Evolutionary conservation across 1,284 basidiomycete species (phyloP).

Genomic region (Malassezia equina): DNA sequence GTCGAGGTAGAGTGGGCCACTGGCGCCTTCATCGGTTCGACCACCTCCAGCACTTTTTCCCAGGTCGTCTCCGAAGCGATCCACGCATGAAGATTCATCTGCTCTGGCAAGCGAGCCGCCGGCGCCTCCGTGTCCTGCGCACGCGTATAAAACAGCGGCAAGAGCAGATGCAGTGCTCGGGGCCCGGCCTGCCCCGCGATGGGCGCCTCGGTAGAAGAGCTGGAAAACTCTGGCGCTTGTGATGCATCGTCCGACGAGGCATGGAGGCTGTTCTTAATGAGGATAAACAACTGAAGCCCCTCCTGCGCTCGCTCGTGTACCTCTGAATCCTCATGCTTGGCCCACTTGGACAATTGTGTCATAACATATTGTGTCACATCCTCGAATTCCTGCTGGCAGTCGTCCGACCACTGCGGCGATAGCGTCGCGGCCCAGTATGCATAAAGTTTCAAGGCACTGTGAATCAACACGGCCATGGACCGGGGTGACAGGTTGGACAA

Average conservation of each 20-base stretch:
- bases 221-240: background rate
- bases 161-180: slow-evolving; percentile 76
- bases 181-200: slow-evolving; percentile 50
- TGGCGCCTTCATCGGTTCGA: background rate
- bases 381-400: slow-evolving; percentile 61
- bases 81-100: slow-evolving; percentile 72
- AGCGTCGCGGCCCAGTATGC: slow-evolving; percentile 68
- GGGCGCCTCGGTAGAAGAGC: background rate
- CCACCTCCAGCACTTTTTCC: background rate
- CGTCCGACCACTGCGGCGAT: slow-evolving; percentile 65
- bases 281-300: slow-evolving; percentile 64
- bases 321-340: slow-evolving; percentile 62
- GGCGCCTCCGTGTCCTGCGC: slow-evolving; percentile 78
- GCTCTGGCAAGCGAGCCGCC: slow-evolving; percentile 69
- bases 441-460: slow-evolving; percentile 75
- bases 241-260: background rate
- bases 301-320: slow-evolving; percentile 84
- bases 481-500: background rate
- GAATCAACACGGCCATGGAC: slow-evolving; percentile 50
- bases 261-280: slow-evolving; percentile 57
- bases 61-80: slow-evolving; percentile 56
- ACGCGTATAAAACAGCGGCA: slow-evolving; percentile 67
- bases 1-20: background rate
- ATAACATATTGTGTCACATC: slow-evolving; percentile 58
- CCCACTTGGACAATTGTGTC: slow-evolving; percentile 53